Percentiles rank a stretch among this genome's conserved stretches.
Conservation (phyloP, 495 filamentous ascomycete species). For the Penicillium lagena region DNA sequence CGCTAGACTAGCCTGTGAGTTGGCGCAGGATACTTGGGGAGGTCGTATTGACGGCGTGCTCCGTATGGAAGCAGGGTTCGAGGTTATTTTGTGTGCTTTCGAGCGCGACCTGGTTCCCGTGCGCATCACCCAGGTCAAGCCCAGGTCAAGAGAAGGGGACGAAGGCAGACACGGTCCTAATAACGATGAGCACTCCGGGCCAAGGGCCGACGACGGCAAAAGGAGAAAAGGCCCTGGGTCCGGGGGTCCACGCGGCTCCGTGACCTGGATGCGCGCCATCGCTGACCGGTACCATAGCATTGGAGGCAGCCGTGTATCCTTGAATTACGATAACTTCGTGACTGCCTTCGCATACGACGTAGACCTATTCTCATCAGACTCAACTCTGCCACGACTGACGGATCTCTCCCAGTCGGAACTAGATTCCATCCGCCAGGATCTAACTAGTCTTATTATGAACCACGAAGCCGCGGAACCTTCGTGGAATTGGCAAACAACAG, state of each 20-base stretch:
- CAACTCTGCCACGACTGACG: slow-evolving; percentile 39
- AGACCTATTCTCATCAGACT: slow-evolving; percentile 39
- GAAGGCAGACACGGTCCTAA: neutral
- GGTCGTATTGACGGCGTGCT: slow-evolving; percentile 52
- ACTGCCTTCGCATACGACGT: slow-evolving; percentile 49
- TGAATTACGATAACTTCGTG: slow-evolving; percentile 59
- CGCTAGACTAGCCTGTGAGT: slow-evolving; percentile 42
- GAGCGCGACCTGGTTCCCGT: slow-evolving; percentile 28
- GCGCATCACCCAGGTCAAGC: slow-evolving; percentile 21
- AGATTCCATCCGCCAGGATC: slow-evolving; percentile 31
- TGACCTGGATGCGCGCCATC: slow-evolving; percentile 32
- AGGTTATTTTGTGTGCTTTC: slow-evolving; percentile 64
- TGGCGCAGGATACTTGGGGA: slow-evolving; percentile 40
- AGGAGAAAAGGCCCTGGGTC: slow-evolving; percentile 4
- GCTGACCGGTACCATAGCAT: slow-evolving; percentile 54
- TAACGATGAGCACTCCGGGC: neutral
- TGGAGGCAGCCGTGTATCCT: slow-evolving; percentile 40
- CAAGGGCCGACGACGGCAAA: slow-evolving; percentile 5
- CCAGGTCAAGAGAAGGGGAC: slow-evolving; percentile 1
- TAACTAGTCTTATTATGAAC: slow-evolving; percentile 30
- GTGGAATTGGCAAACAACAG: slow-evolving; percentile 54
- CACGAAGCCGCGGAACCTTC: slow-evolving; percentile 9
- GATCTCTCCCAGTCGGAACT: slow-evolving; percentile 29
- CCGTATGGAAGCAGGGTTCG: slow-evolving; percentile 64
- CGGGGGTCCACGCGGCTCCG: slow-evolving; percentile 1